phyloP scores from a whole-genome alignment of 2,329 filamentous ascomycete species.

The Colletotrichum sp. region DNA sequence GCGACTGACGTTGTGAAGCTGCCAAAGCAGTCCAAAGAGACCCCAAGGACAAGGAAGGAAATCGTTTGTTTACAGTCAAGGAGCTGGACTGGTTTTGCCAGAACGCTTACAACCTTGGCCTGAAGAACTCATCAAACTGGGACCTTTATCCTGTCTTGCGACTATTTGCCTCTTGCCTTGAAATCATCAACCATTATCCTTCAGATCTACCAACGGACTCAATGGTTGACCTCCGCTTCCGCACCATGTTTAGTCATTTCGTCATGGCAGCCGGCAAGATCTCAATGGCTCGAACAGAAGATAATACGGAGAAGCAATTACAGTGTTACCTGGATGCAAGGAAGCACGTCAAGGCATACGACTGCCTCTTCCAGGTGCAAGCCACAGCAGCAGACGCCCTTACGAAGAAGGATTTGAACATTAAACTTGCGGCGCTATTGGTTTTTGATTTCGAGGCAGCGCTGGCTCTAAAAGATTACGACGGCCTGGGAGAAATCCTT shows the following conservation, averaged over 20 bases:
- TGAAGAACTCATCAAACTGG: slow-evolving; percentile 65
- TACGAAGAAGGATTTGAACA: slow-evolving; percentile 56
- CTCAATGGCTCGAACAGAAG: slow-evolving; percentile 56
- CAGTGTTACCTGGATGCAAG: slow-evolving; percentile 68
- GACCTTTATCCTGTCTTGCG: slow-evolving; percentile 57
- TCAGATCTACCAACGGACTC: slow-evolving; percentile 45
- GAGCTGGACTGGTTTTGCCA: slow-evolving; percentile 87
- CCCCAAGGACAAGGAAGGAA: slow-evolving; percentile 42
- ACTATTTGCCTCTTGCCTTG: slow-evolving; percentile 60
- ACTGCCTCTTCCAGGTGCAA: slow-evolving; percentile 46
- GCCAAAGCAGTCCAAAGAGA: slow-evolving; percentile 44
- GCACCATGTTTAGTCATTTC: slow-evolving; percentile 74
- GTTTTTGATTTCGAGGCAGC: slow-evolving; percentile 83
- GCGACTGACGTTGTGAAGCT: slow-evolving; percentile 33
- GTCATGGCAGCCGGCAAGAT: slow-evolving; percentile 60
- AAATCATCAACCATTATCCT: slow-evolving; percentile 58
- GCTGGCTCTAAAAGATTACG: slow-evolving; percentile 70
- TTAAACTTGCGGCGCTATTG: slow-evolving; percentile 70
- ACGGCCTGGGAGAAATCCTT: slow-evolving; percentile 67
- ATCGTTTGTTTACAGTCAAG: slow-evolving; percentile 59
- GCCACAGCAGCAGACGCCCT: slow-evolving; percentile 45
- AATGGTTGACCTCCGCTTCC: slow-evolving; percentile 57
- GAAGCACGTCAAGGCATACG: slow-evolving; percentile 65
- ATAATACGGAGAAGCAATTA: slow-evolving; percentile 54
- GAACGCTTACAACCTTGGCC: slow-evolving; percentile 79